phyloP scores from a whole-genome alignment of 176 grass and related monocot genomes.

The Aegilops longissima region DNA sequence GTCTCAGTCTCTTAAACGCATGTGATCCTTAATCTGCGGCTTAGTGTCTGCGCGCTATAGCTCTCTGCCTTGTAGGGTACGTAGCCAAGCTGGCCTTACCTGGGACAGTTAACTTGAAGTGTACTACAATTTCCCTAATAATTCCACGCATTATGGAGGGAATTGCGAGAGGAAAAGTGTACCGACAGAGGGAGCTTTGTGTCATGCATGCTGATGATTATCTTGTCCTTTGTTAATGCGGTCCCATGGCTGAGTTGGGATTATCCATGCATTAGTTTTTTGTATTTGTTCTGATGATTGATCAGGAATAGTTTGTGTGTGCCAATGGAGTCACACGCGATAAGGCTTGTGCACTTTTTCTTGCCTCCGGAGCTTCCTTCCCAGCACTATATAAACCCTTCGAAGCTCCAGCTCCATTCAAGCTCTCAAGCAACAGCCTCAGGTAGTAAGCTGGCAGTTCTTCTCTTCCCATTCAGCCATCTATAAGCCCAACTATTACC shows the following conservation, averaged over 20 bases:
- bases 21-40: not conserved
- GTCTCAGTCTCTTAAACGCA: too few relatives aligned
- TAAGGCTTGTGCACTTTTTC: conserved; percentile 16
- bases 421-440: conserved; percentile 18
- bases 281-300: not conserved
- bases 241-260: not conserved
- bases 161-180: not conserved
- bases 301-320: conserved; percentile 16
- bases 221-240: conserved; percentile 12
- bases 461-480: not conserved
- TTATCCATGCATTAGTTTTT: not conserved
- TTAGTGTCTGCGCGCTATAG: not conserved
- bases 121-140: not conserved
- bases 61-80: too few relatives aligned
- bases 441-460: not conserved
- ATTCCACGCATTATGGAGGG: not conserved
- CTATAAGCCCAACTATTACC: not conserved
- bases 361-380: not conserved
- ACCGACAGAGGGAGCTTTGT: not conserved
- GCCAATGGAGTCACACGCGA: not conserved
- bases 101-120: not conserved
- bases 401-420: conserved; percentile 1
- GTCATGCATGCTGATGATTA: conserved; percentile 21
- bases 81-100: not conserved
- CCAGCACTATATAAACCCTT: conserved; percentile 31